phyloP scores from a whole-genome alignment of 164 flowering plant genomes.

The Vitis riparia region DNA sequence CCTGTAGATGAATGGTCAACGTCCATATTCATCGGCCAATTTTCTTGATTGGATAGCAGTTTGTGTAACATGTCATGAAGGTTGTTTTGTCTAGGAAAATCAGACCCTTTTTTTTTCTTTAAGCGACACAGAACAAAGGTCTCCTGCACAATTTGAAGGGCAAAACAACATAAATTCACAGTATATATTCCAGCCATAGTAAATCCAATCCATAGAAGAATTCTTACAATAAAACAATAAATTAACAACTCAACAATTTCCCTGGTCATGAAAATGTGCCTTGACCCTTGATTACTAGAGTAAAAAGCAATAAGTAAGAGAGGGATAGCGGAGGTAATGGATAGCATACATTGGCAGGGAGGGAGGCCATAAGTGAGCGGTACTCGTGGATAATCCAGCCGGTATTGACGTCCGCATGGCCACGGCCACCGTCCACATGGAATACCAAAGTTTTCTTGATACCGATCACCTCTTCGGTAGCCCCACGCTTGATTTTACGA shows the following conservation, averaged over 20 bases:
- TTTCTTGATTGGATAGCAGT: no score
- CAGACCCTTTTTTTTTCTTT: slow-evolving; percentile 1
- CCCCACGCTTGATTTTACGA: neutral
- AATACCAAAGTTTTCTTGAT: slow-evolving; percentile 22
- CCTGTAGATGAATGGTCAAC: no score
- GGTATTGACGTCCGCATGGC: slow-evolving; percentile 6
- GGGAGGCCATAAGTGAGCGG: neutral
- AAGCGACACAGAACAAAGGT: slow-evolving; percentile 13
- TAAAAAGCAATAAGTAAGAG: no score
- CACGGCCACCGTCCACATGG: slow-evolving; percentile 11
- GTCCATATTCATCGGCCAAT: neutral
- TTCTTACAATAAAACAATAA: no score
- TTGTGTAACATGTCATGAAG: no score
- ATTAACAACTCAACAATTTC: no score
- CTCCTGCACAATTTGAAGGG: slow-evolving; percentile 7
- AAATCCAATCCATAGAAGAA: no score
- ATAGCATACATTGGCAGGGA: neutral
- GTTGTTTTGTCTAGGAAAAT: no score
- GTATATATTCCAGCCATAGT: no score
- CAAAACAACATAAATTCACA: neutral
- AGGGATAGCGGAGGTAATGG: neutral
- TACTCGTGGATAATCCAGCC: slow-evolving; percentile 30
- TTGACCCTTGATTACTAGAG: no score
- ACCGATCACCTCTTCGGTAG: slow-evolving; percentile 5
- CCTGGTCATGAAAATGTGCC: no score